Conservation (phyloP, 2,329 filamentous ascomycete species). For the Cytospora mali region DNA sequence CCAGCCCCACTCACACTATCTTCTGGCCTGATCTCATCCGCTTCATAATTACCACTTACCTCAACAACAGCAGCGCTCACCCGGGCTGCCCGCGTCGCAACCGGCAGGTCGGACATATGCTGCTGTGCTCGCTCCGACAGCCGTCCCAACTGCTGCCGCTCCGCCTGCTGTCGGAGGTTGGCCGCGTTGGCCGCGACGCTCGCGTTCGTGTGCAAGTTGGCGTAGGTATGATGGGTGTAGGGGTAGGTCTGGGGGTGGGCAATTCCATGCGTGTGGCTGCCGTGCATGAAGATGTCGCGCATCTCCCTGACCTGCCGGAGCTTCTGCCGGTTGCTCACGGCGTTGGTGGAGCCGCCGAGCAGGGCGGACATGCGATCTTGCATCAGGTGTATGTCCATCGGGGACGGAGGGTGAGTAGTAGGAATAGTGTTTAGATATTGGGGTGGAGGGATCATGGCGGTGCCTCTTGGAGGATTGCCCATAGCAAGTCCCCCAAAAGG, state of each 20-base stretch:
- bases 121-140: neutral
- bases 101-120: neutral
- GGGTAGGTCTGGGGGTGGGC: too few species aligned
- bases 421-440: neutral
- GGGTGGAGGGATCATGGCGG: neutral
- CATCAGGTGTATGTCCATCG: slow-evolving; percentile 9
- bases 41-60: too few species aligned
- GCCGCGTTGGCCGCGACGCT: slow-evolving; percentile 19
- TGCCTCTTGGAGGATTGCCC: neutral
- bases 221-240: neutral
- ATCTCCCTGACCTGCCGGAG: slow-evolving; percentile 15
- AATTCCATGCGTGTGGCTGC: neutral
- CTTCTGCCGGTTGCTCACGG: slow-evolving; percentile 4
- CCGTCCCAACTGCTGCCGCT: slow-evolving; percentile 6
- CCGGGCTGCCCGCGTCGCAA: neutral
- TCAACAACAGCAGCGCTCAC: neutral
- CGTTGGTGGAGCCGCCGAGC: slow-evolving; percentile 1
- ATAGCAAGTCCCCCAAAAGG: neutral
- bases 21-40: neutral
- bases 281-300: slow-evolving; percentile 12
- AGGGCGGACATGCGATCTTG: slow-evolving; percentile 17
- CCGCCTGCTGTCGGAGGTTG: slow-evolving; percentile 5
- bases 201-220: slow-evolving; percentile 15
- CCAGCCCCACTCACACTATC: neutral
- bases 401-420: neutral